These are phyloP conservation scores for Claviceps quebecensis DNA, from an alignment of 2,329 filamentous ascomycete species.

Conservation along the genomic window DNA sequence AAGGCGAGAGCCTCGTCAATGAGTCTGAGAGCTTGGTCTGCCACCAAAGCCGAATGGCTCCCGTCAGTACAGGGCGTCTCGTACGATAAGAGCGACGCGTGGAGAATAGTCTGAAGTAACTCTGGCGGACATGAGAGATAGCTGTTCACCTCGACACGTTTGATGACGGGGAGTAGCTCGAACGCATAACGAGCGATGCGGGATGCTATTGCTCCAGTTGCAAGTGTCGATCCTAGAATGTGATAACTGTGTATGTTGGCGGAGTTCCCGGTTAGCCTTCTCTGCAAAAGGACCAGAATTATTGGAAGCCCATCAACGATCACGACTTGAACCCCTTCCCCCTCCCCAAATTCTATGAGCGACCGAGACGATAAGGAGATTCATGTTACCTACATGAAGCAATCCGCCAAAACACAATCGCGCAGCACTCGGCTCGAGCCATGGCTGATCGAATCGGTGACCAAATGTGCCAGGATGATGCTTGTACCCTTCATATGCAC, in stretches of 20 bases:
- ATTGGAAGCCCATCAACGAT: not conserved
- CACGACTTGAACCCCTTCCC: not conserved
- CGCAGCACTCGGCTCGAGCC: slow-evolving; percentile 22
- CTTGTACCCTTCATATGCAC: slow-evolving; percentile 32
- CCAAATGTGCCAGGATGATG: slow-evolving; percentile 25
- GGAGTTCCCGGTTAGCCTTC: not conserved
- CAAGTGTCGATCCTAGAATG: slow-evolving; percentile 25
- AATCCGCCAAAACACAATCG: slow-evolving; percentile 34
- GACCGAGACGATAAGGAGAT: not conserved
- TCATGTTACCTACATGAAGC: slow-evolving; percentile 26
- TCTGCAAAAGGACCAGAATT: not conserved
- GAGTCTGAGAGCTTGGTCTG: slow-evolving; percentile 24
- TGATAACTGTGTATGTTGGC: slow-evolving; percentile 20
- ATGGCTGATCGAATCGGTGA: slow-evolving; percentile 14
- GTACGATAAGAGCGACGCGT: slow-evolving; percentile 29
- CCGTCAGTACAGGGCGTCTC: slow-evolving; percentile 19
- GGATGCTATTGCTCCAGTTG: slow-evolving; percentile 22
- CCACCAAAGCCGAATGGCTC: slow-evolving; percentile 16
- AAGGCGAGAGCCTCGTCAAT: slow-evolving; percentile 28
- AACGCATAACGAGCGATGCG: slow-evolving; percentile 25
- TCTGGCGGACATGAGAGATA: slow-evolving; percentile 29
- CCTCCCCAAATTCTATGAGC: not conserved
- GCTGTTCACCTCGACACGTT: slow-evolving; percentile 27
- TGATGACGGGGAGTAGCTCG: slow-evolving; percentile 25
- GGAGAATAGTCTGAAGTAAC: slow-evolving; percentile 31